A percentile compares a stretch with the other conserved stretches of the same genome.
Evolutionary conservation across 805 yeast genomes (phyloP).

Genomic region (Candida sonorensis): DNA sequence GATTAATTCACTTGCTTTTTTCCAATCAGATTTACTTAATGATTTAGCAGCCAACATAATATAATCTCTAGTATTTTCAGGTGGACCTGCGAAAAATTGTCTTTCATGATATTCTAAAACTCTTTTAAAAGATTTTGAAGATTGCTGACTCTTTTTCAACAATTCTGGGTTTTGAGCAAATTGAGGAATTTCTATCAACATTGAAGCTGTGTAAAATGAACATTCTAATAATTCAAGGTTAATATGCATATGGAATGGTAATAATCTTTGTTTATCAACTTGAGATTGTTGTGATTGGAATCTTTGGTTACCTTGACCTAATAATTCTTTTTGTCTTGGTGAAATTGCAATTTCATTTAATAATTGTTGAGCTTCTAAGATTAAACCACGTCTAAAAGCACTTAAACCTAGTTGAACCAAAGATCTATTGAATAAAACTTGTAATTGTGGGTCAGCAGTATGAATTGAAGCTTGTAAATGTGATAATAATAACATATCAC

Average conservation of each 20-base stretch:
- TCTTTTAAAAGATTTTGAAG: constrained; percentile 82
- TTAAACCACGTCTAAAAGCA: constrained; percentile 87
- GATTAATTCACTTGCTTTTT: constrained; percentile 62
- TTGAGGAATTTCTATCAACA: constrained; percentile 87
- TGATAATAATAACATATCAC: constrained; percentile 81
- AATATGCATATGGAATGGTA: constrained; percentile 98
- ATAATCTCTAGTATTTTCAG: constrained; percentile 91
- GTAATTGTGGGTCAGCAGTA: constrained; percentile 77
- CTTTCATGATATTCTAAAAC: constrained; percentile 88
- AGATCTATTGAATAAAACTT: constrained; percentile 91
- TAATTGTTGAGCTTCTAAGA: constrained; percentile 79
- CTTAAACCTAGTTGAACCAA: constrained; percentile 92
- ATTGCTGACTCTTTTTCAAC: constrained; percentile 44
- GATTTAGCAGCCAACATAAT: constrained; percentile 89
- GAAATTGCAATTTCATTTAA: constrained; percentile 85
- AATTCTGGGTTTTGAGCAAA: constrained; percentile 68
- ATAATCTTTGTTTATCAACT: constrained; percentile 69
- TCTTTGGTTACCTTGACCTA: constrained; percentile 85
- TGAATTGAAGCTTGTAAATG: constrained; percentile 80
- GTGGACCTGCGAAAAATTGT: constrained; percentile 95
- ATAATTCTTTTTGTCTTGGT: constrained; percentile 79
- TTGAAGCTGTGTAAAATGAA: constrained; percentile 83
- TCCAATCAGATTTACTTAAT: constrained; percentile 88
- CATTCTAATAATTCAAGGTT: constrained; percentile 92
- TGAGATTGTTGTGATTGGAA: constrained; percentile 40